Percentiles rank a stretch among this genome's conserved stretches.
Conservation (phyloP, 768 basidiomycete species). For the Tulasnella calospora region DNA sequence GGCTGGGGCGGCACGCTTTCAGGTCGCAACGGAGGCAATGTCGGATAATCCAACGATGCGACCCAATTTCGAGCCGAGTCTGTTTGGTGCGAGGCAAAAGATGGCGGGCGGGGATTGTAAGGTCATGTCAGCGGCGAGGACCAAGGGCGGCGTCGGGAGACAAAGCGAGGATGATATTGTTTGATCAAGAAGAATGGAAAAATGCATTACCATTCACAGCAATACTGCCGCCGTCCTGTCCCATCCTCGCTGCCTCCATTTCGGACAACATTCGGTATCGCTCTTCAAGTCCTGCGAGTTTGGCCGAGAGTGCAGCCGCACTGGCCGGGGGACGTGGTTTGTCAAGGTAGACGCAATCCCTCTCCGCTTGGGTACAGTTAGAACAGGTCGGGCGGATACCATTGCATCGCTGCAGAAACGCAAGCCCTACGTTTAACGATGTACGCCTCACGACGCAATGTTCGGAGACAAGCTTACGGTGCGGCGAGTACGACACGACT, state of each 20-base stretch:
- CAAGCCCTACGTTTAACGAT: not conserved
- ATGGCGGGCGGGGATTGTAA: not conserved
- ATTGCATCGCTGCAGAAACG: not conserved
- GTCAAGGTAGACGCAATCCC: not conserved
- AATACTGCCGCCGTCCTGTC: not conserved
- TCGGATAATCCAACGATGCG: not conserved
- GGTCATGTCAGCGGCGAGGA: not conserved
- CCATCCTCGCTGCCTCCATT: not conserved
- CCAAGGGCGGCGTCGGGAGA: not conserved
- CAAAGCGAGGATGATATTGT: not conserved
- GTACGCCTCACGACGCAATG: no score
- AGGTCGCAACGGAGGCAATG: not conserved
- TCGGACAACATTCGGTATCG: not conserved
- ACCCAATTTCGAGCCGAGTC: constrained; percentile 1
- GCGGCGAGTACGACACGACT: not conserved
- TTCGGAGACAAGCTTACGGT: not conserved
- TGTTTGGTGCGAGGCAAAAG: not conserved
- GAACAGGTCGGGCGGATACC: not conserved
- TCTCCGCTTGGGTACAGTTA: not conserved
- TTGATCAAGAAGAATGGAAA: not conserved
- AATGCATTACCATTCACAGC: not conserved
- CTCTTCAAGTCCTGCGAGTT: not conserved
- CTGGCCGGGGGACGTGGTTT: not conserved
- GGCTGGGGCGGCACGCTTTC: not conserved
- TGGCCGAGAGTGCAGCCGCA: not conserved